A percentile compares a stretch with the other conserved stretches of the same genome.
Conservation (phyloP, 805 yeast genomes). For the Candida golubevii region DNA sequence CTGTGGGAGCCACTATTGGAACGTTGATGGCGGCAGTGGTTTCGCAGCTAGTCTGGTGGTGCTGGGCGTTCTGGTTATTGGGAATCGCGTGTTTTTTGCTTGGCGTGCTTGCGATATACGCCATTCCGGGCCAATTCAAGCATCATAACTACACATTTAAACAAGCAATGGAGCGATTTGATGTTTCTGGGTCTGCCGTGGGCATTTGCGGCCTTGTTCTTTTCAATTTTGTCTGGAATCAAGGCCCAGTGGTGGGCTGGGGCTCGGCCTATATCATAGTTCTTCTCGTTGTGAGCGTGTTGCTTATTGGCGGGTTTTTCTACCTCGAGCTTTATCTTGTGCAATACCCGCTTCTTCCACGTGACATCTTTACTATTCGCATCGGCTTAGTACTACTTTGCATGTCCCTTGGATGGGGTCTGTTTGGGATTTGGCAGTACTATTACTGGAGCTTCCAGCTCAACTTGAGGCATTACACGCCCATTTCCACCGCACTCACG, state of each 20-base stretch:
- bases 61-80: conserved; percentile 53
- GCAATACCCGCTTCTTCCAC: conserved; percentile 52
- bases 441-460: conserved; percentile 52
- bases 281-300: conserved; percentile 50
- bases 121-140: conserved; percentile 32
- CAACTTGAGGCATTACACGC: conserved; percentile 45
- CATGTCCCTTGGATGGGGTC: conserved; percentile 68
- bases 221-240: conserved; percentile 69
- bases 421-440: conserved; percentile 71
- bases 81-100: conserved; percentile 36
- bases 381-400: conserved; percentile 47
- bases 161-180: conserved; percentile 15
- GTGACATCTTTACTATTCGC: conserved; percentile 40
- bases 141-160: conserved; percentile 12
- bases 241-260: conserved; percentile 76
- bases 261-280: conserved; percentile 51
- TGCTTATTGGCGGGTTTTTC: conserved; percentile 38
- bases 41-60: conserved; percentile 50
- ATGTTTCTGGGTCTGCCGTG: conserved; percentile 42
- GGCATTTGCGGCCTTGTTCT: conserved; percentile 61
- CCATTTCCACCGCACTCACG: conserved; percentile 32
- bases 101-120: conserved; percentile 28
- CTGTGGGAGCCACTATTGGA: conserved; percentile 57
- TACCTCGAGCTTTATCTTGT: conserved; percentile 44
- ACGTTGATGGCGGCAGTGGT: conserved; percentile 47